phyloP scores from a whole-genome alignment of 1,139 yeast genomes.

The Candida sp. region DNA sequence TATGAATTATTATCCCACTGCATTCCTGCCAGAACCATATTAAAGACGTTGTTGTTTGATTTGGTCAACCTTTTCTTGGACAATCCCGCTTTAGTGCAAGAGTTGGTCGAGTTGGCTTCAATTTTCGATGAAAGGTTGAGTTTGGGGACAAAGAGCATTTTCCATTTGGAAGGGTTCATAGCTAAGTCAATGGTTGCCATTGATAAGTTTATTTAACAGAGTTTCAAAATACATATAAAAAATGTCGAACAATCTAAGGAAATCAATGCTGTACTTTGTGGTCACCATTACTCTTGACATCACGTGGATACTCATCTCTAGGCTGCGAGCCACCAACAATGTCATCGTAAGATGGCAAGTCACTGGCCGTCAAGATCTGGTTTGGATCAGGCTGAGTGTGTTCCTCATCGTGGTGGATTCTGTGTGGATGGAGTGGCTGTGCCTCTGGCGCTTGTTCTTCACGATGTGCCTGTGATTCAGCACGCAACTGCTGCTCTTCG shows the following conservation, averaged over 20 bases:
- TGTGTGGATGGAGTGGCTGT: conserved; percentile 1
- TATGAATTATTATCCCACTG: conserved; percentile 93
- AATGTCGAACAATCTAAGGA: not conserved
- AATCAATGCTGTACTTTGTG: conserved; percentile 33
- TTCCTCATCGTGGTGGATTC: conserved; percentile 8
- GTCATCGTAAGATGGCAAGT: conserved; percentile 34
- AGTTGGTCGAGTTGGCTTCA: conserved; percentile 72
- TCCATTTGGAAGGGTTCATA: conserved; percentile 93
- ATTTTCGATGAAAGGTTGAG: conserved; percentile 87
- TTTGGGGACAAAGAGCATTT: conserved; percentile 86
- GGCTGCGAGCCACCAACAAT: conserved; percentile 18
- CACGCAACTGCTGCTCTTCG: conserved; percentile 13
- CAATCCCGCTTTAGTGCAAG: conserved; percentile 36
- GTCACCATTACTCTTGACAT: conserved; percentile 11
- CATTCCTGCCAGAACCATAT: conserved; percentile 81
- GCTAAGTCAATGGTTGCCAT: conserved; percentile 82
- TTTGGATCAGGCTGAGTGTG: conserved; percentile 10
- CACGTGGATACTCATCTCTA: conserved; percentile 4
- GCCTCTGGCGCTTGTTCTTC: not conserved
- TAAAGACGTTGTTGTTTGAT: conserved; percentile 68
- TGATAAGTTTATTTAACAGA: conserved; percentile 15
- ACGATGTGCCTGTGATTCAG: conserved; percentile 7
- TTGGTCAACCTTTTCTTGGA: conserved; percentile 38
- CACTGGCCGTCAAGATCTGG: conserved; percentile 9
- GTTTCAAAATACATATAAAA: not conserved